Evolutionary conservation across 2,329 filamentous ascomycete genomes (phyloP), one percentile per base, ranked within the genome.

Genomic region (Meredithiella fracta): DNA sequence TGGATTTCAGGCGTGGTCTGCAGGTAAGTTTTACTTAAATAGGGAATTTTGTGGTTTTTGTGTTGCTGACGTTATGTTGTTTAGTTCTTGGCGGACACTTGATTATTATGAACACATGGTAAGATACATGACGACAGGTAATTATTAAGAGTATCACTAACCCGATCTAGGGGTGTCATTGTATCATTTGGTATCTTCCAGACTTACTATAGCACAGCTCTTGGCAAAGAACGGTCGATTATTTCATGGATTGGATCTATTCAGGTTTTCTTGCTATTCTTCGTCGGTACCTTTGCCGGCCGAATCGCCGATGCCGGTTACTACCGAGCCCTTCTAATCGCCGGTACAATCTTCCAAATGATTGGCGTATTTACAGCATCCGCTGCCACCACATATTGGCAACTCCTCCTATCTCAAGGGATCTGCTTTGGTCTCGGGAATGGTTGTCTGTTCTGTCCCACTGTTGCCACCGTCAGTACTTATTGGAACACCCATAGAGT

Each of bases 361-460:
- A 55, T 73, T 3, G 75, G 74, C 53, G 66, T 76, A 60, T 74
- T 81, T 62, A 64, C 66, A 1, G 71, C 73, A 0, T 70, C 72
- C 0, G 64, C 65, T 8, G 68, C 68, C 23, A 70, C 67, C 0
- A 60, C 67, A 40, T 80, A 79, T 67, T 79, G 72, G 72, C 77
- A 81, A 55, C 63, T 79, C 1, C 63, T 81, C 20, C 66, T 80
- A 1, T 67, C 74, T 0, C 78, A 80, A 62, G 78, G 79, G 2
- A 58, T 79, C 8, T 73, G 72, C 55, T 67, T 75, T 60, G 78
- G 78, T 1, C 53, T 81, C 0, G 81, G 78, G 1, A 76, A 76
- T 56, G 82, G 82, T 4, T 78, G 73, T 59, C 66, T 85, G 3
- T 86, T 83, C 66, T 76, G 80, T 51, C 79, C 83, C 0, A 72